phyloP scores from a whole-genome alignment of 75 land plant species.

The Ceratopteris richardii region DNA sequence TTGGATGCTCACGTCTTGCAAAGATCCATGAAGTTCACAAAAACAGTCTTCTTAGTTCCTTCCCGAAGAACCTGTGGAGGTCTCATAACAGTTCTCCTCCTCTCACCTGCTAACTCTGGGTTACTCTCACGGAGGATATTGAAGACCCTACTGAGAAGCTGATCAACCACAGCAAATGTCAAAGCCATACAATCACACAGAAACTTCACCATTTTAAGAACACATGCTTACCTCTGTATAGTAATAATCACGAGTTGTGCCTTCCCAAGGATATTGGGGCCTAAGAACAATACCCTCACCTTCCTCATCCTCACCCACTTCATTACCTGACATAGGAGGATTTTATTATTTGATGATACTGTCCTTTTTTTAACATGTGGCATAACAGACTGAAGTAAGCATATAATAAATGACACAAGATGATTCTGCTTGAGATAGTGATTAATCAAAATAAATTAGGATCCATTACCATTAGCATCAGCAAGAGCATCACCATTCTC shows the following conservation, averaged over 20 bases:
- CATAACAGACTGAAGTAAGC: neutral
- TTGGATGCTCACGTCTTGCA: slow-evolving; percentile 70
- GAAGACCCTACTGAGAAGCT: slow-evolving; percentile 81
- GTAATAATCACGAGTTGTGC: slow-evolving; percentile 69
- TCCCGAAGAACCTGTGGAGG: slow-evolving; percentile 94
- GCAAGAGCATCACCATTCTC: slow-evolving; percentile 43
- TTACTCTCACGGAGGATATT: slow-evolving; percentile 86
- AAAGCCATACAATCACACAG: neutral
- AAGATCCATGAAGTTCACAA: slow-evolving; percentile 94
- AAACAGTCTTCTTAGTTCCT: slow-evolving; percentile 92
- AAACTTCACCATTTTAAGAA: neutral
- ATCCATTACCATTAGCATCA: slow-evolving; percentile 30
- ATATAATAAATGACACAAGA: neutral
- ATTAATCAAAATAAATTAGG: neutral
- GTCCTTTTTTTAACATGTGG: no score
- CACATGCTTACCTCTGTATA: slow-evolving; percentile 72
- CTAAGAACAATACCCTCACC: slow-evolving; percentile 51
- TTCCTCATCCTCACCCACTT: slow-evolving; percentile 53
- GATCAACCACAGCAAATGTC: neutral
- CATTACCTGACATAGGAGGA: slow-evolving; percentile 9
- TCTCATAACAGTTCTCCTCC: slow-evolving; percentile 88
- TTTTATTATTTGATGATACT: no score
- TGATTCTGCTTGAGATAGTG: neutral
- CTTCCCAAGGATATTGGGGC: slow-evolving; percentile 76
- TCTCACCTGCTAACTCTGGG: slow-evolving; percentile 87